Evolutionary conservation across 2,329 filamentous ascomycete genomes (phyloP).

Genomic region (Diaporthe sp.): DNA sequence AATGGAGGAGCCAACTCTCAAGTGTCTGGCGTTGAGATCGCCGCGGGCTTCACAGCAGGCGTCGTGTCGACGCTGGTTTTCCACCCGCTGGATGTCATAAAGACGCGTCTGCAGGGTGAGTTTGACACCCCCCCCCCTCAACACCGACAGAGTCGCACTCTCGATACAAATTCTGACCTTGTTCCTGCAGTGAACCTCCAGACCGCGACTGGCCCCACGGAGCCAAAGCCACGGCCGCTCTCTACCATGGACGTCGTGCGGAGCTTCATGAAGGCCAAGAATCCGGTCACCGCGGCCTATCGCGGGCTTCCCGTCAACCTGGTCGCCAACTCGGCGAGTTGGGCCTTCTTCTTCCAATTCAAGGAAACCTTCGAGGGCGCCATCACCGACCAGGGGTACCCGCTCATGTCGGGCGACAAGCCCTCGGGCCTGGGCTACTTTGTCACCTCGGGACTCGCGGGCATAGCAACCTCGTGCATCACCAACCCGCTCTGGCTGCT

Average conservation of each 20-base stretch:
- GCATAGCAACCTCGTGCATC: constrained; percentile 81
- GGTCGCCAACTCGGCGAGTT: constrained; percentile 89
- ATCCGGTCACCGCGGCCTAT: constrained; percentile 80
- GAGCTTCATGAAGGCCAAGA: constrained; percentile 62
- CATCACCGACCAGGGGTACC: constrained; percentile 54
- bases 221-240: constrained; percentile 52
- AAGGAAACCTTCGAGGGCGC: constrained; percentile 68
- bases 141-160: neutral
- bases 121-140: neutral
- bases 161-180: neutral
- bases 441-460: constrained; percentile 77
- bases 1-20: constrained; percentile 67
- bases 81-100: constrained; percentile 95
- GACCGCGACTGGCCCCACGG: constrained; percentile 56
- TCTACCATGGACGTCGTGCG: constrained; percentile 68
- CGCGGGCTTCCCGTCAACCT: constrained; percentile 92
- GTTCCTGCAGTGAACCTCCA: constrained; percentile 57
- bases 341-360: constrained; percentile 93
- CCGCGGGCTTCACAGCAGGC: constrained; percentile 92
- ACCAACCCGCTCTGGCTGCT: constrained; percentile 99
- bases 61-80: constrained; percentile 87
- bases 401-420: constrained; percentile 40
- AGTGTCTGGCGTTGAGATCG: constrained; percentile 86
- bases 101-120: constrained; percentile 92
- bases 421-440: constrained; percentile 83